These are phyloP conservation scores for Phytophthora palmivora DNA, from an alignment of 352 stramenopile genomes.

Conservation along the genomic window DNA sequence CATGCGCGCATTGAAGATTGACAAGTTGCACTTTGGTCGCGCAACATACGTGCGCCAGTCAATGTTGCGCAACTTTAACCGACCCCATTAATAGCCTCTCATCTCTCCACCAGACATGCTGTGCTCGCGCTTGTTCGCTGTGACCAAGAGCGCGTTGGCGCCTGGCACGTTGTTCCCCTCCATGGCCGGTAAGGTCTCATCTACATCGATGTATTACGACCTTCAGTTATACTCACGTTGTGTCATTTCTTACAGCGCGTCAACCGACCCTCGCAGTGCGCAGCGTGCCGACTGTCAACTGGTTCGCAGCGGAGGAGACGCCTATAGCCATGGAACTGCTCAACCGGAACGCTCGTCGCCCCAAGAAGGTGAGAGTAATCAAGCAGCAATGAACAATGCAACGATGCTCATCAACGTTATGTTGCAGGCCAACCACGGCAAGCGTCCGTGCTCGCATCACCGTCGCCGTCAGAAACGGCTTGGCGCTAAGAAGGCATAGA, in stretches of 20 bases:
- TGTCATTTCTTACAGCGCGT: conserved; percentile 26
- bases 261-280: conserved; percentile 42
- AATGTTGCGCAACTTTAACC: background rate
- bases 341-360: conserved; percentile 82
- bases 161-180: conserved; percentile 43
- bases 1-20: conserved; percentile 8
- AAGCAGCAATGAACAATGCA: background rate
- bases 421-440: conserved; percentile 84
- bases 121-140: conserved; percentile 42
- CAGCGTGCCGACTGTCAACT: conserved; percentile 38
- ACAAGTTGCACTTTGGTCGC: conserved; percentile 5
- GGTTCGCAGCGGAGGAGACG: conserved; percentile 41
- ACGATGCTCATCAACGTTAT: conserved; percentile 6
- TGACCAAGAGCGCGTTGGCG: conserved; percentile 46
- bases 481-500: conserved; percentile 50
- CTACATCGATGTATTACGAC: background rate
- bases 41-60: too few relatives aligned
- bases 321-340: conserved; percentile 78
- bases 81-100: conserved; percentile 15
- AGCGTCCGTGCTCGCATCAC: conserved; percentile 85
- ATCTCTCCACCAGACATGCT: conserved; percentile 35
- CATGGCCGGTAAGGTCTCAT: conserved; percentile 24
- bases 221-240: background rate
- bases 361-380: conserved; percentile 70
- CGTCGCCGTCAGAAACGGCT: conserved; percentile 83